Evolutionary conservation across 805 yeast genomes (phyloP).

Genomic region (Candida oleophila): DNA sequence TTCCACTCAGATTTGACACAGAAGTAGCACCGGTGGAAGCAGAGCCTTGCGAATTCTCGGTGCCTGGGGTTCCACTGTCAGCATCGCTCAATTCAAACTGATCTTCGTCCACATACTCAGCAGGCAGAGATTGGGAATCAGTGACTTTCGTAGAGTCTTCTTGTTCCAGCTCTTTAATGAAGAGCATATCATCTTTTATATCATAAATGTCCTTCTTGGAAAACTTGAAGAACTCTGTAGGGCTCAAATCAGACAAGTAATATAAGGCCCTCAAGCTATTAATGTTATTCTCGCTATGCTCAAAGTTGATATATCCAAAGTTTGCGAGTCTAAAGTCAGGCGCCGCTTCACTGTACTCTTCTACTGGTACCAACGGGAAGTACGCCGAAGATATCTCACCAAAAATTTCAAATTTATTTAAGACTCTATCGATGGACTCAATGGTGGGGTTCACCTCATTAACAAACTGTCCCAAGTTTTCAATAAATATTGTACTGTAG

Average conservation of each 20-base stretch:
- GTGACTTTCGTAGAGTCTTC: too few relatives aligned
- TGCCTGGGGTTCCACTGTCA: conserved; percentile 1
- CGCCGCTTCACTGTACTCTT: conserved; percentile 14
- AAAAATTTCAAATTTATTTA: conserved; percentile 42
- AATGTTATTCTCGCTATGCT: conserved; percentile 31
- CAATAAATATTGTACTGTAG: conserved; percentile 28
- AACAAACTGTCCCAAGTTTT: conserved; percentile 54
- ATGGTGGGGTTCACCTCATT: conserved; percentile 48
- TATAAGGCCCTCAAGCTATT: conserved; percentile 50
- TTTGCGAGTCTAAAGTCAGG: conserved; percentile 29
- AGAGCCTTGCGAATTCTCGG: background rate
- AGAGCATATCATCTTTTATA: conserved; percentile 7
- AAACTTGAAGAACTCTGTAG: conserved; percentile 42
- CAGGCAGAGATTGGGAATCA: too few relatives aligned
- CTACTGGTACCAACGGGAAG: conserved; percentile 40
- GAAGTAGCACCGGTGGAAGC: background rate
- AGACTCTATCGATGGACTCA: conserved; percentile 32
- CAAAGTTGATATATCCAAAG: conserved; percentile 56
- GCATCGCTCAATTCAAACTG: conserved; percentile 13
- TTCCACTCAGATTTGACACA: background rate
- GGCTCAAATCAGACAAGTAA: conserved; percentile 46
- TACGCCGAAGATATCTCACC: conserved; percentile 51
- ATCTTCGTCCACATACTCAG: conserved; percentile 8
- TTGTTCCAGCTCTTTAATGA: conserved; percentile 7
- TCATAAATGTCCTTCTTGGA: conserved; percentile 32